These are phyloP conservation scores for Agaricales sp. DNA, from an alignment of 1,284 basidiomycete species.

Conservation along the genomic window DNA sequence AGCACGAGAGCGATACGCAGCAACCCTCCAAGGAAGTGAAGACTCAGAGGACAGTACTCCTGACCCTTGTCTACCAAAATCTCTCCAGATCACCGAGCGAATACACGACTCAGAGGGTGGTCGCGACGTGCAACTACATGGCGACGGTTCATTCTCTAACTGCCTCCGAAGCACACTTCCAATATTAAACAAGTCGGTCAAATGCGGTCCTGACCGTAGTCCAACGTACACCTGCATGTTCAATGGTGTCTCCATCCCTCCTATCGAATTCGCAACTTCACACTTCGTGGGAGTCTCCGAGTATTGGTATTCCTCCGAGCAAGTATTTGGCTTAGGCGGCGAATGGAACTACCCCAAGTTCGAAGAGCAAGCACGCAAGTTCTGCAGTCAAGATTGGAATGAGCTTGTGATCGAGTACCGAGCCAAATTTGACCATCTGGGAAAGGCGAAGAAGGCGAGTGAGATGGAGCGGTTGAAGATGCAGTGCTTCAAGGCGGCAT, in stretches of 20 bases:
- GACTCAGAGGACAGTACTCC: slow-evolving; percentile 44
- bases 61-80: slow-evolving; percentile 88
- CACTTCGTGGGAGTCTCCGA: slow-evolving; percentile 97
- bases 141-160: slow-evolving; percentile 84
- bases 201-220: slow-evolving; percentile 38
- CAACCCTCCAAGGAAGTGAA: slow-evolving; percentile 30
- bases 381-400: slow-evolving; percentile 77
- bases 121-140: slow-evolving; percentile 41
- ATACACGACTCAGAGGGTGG: slow-evolving; percentile 31
- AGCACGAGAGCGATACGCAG: slow-evolving; percentile 84
- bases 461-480: slow-evolving; percentile 83
- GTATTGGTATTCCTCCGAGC: slow-evolving; percentile 99
- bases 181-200: slow-evolving; percentile 78
- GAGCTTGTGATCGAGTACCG: slow-evolving; percentile 34
- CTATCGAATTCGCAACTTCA: slow-evolving; percentile 83
- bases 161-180: slow-evolving; percentile 72
- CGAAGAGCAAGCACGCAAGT: slow-evolving; percentile 84
- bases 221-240: slow-evolving; percentile 86
- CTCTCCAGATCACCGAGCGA: slow-evolving; percentile 49
- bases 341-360: slow-evolving; percentile 95
- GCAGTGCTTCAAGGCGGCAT: slow-evolving; percentile 99
- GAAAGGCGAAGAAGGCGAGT: slow-evolving; percentile 63
- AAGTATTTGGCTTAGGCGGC: slow-evolving; percentile 91
- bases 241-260: slow-evolving; percentile 90
- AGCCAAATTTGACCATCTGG: slow-evolving; percentile 50